A percentile compares a stretch with the other conserved stretches of the same genome.
Evolutionary conservation across 306 rosid genomes (phyloP).

Genomic region (Pueraria montana): DNA sequence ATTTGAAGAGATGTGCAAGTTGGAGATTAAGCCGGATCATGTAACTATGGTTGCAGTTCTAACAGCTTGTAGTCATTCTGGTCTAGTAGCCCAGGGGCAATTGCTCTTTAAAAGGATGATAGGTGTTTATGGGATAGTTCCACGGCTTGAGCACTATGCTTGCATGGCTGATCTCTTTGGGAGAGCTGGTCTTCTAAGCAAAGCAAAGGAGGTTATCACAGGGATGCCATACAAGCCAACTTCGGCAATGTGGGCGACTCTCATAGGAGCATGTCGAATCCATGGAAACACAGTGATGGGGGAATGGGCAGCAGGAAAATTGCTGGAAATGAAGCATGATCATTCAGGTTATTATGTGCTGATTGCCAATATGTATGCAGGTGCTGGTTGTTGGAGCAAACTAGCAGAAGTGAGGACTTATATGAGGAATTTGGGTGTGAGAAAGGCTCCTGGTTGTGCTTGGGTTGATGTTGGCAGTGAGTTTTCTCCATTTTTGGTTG

Average conservation of each 20-base stretch:
- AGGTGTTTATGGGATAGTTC: slow-evolving; percentile 61
- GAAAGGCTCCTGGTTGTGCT: slow-evolving; percentile 81
- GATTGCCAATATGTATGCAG: slow-evolving; percentile 94
- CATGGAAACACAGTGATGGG: slow-evolving; percentile 73
- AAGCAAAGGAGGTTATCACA: slow-evolving; percentile 69
- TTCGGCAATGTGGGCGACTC: slow-evolving; percentile 94
- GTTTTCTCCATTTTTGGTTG: slow-evolving; percentile 69
- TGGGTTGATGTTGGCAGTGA: slow-evolving; percentile 78
- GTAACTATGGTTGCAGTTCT: slow-evolving; percentile 85
- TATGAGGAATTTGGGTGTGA: slow-evolving; percentile 86
- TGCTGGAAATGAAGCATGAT: slow-evolving; percentile 76
- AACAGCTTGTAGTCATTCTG: slow-evolving; percentile 91
- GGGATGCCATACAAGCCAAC: slow-evolving; percentile 88
- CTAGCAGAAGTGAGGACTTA: slow-evolving; percentile 77
- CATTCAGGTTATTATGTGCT: slow-evolving; percentile 86
- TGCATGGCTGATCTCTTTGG: slow-evolving; percentile 92
- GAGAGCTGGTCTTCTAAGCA: slow-evolving; percentile 82
- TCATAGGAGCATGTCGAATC: slow-evolving; percentile 80
- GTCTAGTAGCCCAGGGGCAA: slow-evolving; percentile 74
- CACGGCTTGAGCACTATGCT: slow-evolving; percentile 76
- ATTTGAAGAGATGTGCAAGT: slow-evolving; percentile 76
- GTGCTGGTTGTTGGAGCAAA: slow-evolving; percentile 79
- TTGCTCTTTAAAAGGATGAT: slow-evolving; percentile 68
- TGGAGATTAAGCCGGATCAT: slow-evolving; percentile 76
- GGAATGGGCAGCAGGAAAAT: slow-evolving; percentile 91